Conservation (phyloP, 176 grass and related monocot species). For the Juncus effusus region DNA sequence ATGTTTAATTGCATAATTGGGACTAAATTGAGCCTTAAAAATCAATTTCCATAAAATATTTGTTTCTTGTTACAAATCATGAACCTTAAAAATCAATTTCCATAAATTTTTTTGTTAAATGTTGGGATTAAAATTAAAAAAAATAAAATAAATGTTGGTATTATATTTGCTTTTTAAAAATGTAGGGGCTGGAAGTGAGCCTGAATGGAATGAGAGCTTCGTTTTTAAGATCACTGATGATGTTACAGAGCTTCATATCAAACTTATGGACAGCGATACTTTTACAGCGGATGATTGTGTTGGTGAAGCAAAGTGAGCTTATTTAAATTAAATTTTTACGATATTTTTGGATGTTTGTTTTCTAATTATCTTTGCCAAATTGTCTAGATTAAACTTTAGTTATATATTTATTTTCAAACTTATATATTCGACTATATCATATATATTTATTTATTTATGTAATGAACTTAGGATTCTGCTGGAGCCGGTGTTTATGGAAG, state of each 20-base stretch:
- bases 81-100: too few species aligned
- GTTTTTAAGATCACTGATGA: constrained; percentile 65
- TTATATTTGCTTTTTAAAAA: not conserved
- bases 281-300: constrained; percentile 63
- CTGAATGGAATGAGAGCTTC: constrained; percentile 96
- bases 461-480: constrained; percentile 17
- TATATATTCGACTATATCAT: not conserved
- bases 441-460: not conserved
- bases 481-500: constrained; percentile 44
- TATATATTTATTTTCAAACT: not conserved
- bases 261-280: constrained; percentile 78
- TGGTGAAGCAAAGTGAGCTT: constrained; percentile 72
- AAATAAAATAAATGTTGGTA: not conserved
- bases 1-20: too few species aligned
- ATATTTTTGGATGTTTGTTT: not conserved
- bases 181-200: constrained; percentile 73
- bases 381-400: constrained; percentile 15
- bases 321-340: constrained; percentile 6
- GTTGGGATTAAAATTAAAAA: not conserved
- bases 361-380: not conserved
- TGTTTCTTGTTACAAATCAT: too few species aligned
- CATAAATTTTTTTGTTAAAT: too few species aligned
- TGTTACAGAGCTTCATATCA: constrained; percentile 55
- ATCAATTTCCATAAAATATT: too few species aligned
- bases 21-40: too few species aligned